Evolutionary conservation across 2,329 filamentous ascomycete genomes (phyloP).

Genomic region (Cladophialophora yegresii): DNA sequence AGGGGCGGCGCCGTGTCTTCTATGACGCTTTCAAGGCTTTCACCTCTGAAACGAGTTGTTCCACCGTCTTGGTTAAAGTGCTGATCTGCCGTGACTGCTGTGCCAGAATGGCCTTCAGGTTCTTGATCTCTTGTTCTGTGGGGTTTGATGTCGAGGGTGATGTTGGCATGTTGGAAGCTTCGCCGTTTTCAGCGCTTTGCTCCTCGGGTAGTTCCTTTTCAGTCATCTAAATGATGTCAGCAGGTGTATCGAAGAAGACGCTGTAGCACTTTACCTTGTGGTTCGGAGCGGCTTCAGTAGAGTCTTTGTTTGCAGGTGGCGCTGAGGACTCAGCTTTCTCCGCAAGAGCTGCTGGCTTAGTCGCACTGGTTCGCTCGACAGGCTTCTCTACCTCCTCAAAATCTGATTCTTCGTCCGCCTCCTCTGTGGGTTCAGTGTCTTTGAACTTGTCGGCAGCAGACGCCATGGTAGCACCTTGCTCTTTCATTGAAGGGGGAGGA

Average conservation of each 20-base stretch:
- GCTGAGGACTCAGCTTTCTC: conserved; percentile 23
- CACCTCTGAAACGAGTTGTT: conserved; percentile 35
- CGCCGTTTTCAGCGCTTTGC: conserved; percentile 14
- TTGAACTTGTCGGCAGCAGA: conserved; percentile 83
- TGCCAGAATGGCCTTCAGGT: conserved; percentile 37
- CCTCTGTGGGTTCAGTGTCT: conserved; percentile 66
- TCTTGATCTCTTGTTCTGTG: conserved; percentile 35
- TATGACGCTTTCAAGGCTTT: conserved; percentile 32
- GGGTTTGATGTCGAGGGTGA: conserved; percentile 15
- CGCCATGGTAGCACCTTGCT: conserved; percentile 85
- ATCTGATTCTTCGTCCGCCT: conserved; percentile 70
- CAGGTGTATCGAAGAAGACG: background rate
- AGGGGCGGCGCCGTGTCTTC: conserved; percentile 1
- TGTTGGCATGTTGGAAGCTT: conserved; percentile 1
- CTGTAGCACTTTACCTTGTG: conserved; percentile 17
- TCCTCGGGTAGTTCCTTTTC: conserved; percentile 17
- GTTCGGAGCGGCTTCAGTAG: conserved; percentile 13
- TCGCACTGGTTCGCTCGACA: conserved; percentile 49
- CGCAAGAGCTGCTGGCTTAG: conserved; percentile 24
- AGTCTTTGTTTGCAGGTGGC: conserved; percentile 23
- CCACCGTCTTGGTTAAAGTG: conserved; percentile 33
- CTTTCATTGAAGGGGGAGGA: conserved; percentile 70
- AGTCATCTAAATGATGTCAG: conserved; percentile 21
- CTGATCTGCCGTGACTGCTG: conserved; percentile 37
- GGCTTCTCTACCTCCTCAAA: conserved; percentile 86